phyloP scores from a whole-genome alignment of 306 rosid genomes.

The Herpetospermum pedunculosum region DNA sequence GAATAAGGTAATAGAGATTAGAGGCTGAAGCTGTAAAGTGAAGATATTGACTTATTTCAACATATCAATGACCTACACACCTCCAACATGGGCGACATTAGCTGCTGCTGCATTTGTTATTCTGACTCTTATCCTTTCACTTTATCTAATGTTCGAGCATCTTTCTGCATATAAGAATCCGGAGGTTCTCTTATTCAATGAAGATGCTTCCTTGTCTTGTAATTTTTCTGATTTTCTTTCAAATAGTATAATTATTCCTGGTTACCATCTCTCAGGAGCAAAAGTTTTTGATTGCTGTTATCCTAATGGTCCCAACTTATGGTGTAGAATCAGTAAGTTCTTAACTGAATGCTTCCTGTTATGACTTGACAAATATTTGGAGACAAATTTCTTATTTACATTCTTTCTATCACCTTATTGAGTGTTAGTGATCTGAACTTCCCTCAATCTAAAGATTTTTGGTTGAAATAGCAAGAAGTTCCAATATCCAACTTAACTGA shows the following conservation, averaged over 20 bases:
- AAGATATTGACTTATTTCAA: constrained; percentile 4
- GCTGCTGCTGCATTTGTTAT: constrained; percentile 52
- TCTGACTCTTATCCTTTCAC: constrained; percentile 54
- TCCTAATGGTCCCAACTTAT: constrained; percentile 95
- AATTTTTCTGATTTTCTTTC: background rate
- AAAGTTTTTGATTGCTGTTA: constrained; percentile 80
- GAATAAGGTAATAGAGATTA: background rate
- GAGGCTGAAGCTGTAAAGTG: background rate
- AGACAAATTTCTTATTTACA: background rate
- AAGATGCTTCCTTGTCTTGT: background rate
- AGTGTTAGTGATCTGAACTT: background rate
- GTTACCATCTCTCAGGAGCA: constrained; percentile 46
- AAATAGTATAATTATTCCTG: background rate
- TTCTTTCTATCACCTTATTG: background rate
- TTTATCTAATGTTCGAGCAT: constrained; percentile 77
- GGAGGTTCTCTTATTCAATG: constrained; percentile 32
- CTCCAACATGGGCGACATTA: constrained; percentile 82
- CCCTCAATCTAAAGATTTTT: background rate
- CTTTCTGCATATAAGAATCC: constrained; percentile 97
- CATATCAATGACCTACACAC: constrained; percentile 26
- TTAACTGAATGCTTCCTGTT: background rate
- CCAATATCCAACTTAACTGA: background rate
- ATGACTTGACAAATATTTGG: background rate
- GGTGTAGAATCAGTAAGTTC: constrained; percentile 89
- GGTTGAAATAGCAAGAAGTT: background rate